phyloP scores from a whole-genome alignment of 148 eudicot genomes.

The Agrostemma githago region DNA sequence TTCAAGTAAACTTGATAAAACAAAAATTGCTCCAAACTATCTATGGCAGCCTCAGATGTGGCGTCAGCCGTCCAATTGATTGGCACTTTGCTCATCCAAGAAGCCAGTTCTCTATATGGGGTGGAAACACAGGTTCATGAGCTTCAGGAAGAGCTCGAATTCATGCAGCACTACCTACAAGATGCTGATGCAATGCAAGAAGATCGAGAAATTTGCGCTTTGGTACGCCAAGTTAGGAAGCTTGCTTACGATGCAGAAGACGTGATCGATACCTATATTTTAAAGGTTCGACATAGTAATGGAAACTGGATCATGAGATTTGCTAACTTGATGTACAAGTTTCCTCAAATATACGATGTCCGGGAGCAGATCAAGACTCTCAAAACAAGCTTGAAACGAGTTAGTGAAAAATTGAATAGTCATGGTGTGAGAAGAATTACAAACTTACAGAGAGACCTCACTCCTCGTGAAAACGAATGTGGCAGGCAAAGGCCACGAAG shows the following conservation, averaged over 20 bases:
- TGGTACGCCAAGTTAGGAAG: constrained; percentile 15
- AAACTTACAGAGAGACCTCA: background rate
- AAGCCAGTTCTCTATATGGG: constrained; percentile 2
- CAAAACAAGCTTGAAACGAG: constrained; percentile 2
- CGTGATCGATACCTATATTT: constrained; percentile 19
- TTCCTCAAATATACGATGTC: constrained; percentile 3
- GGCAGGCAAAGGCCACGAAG: constrained; percentile 14
- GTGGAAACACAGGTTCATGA: constrained; percentile 9
- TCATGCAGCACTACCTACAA: constrained; percentile 24
- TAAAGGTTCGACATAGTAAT: constrained; percentile 9
- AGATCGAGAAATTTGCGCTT: constrained; percentile 3
- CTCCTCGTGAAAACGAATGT: background rate
- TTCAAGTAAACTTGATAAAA: background rate
- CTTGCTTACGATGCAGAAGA: constrained; percentile 28
- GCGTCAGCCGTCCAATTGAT: constrained; percentile 14
- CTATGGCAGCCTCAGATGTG: constrained; percentile 16
- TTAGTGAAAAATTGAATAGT: constrained; percentile 3
- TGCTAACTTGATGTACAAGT: background rate
- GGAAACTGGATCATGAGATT: constrained; percentile 13
- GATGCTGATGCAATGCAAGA: constrained; percentile 21
- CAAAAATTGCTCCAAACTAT: background rate
- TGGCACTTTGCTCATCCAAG: constrained; percentile 17
- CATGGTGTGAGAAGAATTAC: constrained; percentile 19
- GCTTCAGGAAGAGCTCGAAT: constrained; percentile 16
- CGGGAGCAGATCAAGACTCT: constrained; percentile 11